A percentile compares a stretch with the other conserved stretches of the same genome.
phyloP scores from a whole-genome alignment of 1,284 basidiomycete species.

The Naganishia cerealis region DNA sequence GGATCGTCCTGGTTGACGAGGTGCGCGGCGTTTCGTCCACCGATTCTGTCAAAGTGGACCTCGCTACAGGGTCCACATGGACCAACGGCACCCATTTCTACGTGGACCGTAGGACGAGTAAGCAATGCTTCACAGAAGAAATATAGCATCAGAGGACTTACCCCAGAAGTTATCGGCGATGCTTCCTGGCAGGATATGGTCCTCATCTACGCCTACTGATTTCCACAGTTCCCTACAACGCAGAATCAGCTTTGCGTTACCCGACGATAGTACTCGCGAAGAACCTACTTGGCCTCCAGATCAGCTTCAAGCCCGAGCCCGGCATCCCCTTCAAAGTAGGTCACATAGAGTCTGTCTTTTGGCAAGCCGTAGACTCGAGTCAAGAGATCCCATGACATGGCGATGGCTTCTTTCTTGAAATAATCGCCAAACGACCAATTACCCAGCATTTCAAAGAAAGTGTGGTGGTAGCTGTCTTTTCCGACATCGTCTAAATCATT shows the following conservation, averaged over 20 bases:
- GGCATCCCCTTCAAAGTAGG: conserved; percentile 93
- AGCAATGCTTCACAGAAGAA: conserved; percentile 1
- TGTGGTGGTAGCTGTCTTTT: conserved; percentile 72
- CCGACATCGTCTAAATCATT: conserved; percentile 98
- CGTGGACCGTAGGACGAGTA: conserved; percentile 1
- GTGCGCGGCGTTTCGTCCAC: conserved; percentile 83
- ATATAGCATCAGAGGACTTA: conserved; percentile 52
- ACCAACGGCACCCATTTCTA: conserved; percentile 97
- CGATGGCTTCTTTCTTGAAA: conserved; percentile 95
- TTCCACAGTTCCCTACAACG: conserved; percentile 72
- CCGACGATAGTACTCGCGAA: background rate
- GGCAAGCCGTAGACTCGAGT: conserved; percentile 82
- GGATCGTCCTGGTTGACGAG: conserved; percentile 95
- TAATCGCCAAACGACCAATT: conserved; percentile 99
- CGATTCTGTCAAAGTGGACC: conserved; percentile 94
- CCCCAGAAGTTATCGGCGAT: conserved; percentile 99
- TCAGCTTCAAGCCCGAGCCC: conserved; percentile 85
- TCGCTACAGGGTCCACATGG: conserved; percentile 98
- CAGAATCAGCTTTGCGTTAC: background rate
- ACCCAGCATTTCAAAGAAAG: conserved; percentile 99
- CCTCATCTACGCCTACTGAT: conserved; percentile 78
- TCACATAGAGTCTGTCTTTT: conserved; percentile 89
- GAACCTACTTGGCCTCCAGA: conserved; percentile 66
- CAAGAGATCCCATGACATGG: conserved; percentile 90
- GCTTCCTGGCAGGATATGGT: conserved; percentile 88